Base-by-base conservation (phyloP, 306 rosid species). In the Pueraria montana region DNA sequence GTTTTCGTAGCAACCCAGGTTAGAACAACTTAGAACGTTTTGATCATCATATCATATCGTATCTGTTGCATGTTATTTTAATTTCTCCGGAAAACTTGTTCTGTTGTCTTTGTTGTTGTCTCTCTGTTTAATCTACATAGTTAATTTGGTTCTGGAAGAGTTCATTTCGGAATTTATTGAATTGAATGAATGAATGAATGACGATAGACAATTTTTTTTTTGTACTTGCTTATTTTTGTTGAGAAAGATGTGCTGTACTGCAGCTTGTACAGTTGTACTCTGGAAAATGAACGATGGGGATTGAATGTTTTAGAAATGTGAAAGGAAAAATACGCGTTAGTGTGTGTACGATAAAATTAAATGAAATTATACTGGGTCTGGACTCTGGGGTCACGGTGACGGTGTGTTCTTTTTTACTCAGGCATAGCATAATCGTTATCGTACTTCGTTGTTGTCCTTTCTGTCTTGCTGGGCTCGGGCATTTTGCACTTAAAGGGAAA, bases 1-100 rank as follows among this genome's bases (percentile, higher is more conserved):
- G 79, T 82, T 85, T 52, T 80, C 49, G 40, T 62, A 52, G 80
- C 87, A 70, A 76, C 65, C 77, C 30, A 86, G 83, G 36, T 24
- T 62, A 79, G 80, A 49, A 36, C 14, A 42, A 36, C 18, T 78
- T 61, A 79, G 82, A 49, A 45, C 18, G 48, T 45, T 46, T 82
- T 87, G 1, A 14, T 11, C 65, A 68, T 88, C 43, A 24, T 48
- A 80, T 34, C 40, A 34, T 34, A 6, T 34, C 40, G 5, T 34
- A 6, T 66, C 56, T 85, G 65, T 74, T 71, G 23, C 30, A 4
- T 67, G 8, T 18, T 67, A 1, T 67, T 18, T 67, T 67, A 6
- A 1, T 7, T 27, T 62, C 42, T 10, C 0, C 17, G 5, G 13
- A 1, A 13, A 38, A 38, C 73, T 20, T 42, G 32, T 8, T 40